Conservation (phyloP, 2,329 filamentous ascomycete genomes). For the Apiospora aurea region DNA sequence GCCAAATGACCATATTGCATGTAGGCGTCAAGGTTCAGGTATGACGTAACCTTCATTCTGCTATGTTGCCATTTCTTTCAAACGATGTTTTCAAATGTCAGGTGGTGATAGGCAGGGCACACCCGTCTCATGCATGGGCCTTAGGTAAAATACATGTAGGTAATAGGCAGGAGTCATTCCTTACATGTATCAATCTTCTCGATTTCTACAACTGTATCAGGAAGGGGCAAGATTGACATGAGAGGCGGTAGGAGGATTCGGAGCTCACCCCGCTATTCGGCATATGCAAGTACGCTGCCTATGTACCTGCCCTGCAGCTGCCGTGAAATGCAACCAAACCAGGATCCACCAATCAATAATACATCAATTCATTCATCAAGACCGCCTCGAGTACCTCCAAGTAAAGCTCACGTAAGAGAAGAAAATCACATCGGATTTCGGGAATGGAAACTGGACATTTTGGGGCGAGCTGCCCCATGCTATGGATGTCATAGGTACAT, state of each 20-base stretch:
- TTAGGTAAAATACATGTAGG: not conserved
- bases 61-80: not conserved
- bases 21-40: not conserved
- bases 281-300: constrained; percentile 1
- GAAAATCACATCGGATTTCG: not conserved
- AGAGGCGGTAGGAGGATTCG: not conserved
- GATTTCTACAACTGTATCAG: not conserved
- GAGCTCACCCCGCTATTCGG: constrained; percentile 1
- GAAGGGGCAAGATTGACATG: not conserved
- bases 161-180: not conserved
- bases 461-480: too few relatives aligned
- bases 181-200: not conserved
- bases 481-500: too few relatives aligned
- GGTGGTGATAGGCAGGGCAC: too few relatives aligned
- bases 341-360: too few relatives aligned
- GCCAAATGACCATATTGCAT: not conserved
- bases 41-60: not conserved
- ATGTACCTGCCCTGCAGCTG: not conserved
- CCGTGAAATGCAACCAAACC: not conserved
- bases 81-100: too few relatives aligned
- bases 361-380: too few relatives aligned
- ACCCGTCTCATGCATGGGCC: not conserved
- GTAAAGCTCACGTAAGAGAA: too few relatives aligned
- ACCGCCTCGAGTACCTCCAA: not conserved
- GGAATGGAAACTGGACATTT: too few relatives aligned